Conservation (phyloP, 306 rosid genomes). For the Corylus avellana region DNA sequence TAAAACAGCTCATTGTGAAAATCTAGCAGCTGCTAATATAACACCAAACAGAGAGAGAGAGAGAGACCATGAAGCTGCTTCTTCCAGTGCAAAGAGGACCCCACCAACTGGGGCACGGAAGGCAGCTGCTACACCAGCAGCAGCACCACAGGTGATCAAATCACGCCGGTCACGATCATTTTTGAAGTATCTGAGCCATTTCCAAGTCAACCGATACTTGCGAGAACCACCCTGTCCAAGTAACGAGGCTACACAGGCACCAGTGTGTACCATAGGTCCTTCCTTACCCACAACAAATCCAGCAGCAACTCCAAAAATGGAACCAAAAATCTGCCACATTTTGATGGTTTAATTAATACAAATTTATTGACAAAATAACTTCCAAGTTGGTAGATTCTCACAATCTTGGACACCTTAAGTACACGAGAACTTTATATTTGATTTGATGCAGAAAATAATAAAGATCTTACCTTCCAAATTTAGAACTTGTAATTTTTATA, state of each 20-base stretch:
- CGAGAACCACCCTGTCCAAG: constrained; percentile 85
- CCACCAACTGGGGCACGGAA: constrained; percentile 92
- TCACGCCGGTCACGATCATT: constrained; percentile 79
- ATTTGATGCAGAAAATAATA: background rate
- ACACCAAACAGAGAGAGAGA: background rate
- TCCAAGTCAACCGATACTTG: constrained; percentile 69
- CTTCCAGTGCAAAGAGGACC: constrained; percentile 88
- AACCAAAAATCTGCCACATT: constrained; percentile 70
- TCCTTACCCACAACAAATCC: constrained; percentile 85
- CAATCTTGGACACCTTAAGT: background rate
- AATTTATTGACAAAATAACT: background rate
- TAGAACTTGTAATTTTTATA: background rate
- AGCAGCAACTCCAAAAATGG: constrained; percentile 74
- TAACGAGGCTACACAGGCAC: constrained; percentile 75
- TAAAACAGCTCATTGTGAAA: background rate
- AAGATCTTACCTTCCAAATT: background rate
- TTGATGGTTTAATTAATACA: constrained; percentile 13
- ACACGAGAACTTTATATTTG: too few species aligned
- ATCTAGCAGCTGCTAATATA: background rate
- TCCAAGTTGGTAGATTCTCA: background rate
- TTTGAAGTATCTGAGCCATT: constrained; percentile 72
- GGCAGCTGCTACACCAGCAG: constrained; percentile 91
- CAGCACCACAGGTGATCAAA: constrained; percentile 83
- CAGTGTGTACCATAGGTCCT: constrained; percentile 92
- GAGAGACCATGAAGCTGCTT: constrained; percentile 83